Percentiles rank a stretch among this genome's conserved stretches.
Conservation (phyloP, 1,139 yeast species). For the Magnusiomyces suaveolens region DNA sequence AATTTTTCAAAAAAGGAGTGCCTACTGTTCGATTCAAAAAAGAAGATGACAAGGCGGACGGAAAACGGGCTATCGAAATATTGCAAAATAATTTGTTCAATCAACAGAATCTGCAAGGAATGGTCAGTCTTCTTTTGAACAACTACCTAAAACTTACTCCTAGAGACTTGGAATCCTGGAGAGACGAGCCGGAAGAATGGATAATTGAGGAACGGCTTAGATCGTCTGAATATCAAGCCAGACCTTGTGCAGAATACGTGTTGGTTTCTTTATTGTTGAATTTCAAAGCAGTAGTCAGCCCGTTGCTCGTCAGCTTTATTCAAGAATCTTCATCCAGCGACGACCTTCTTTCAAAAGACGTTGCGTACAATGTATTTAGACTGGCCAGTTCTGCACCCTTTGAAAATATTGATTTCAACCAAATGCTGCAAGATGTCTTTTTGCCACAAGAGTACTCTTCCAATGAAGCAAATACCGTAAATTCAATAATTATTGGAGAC, state of each 20-base stretch:
- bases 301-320: conserved; percentile 54
- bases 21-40: conserved; percentile 51
- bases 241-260: conserved; percentile 83
- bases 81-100: conserved; percentile 51
- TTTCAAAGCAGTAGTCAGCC: conserved; percentile 54
- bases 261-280: conserved; percentile 63
- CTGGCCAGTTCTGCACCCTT: conserved; percentile 59
- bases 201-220: conserved; percentile 67
- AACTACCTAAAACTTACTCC: conserved; percentile 69
- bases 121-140: conserved; percentile 57
- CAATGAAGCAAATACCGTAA: conserved; percentile 16
- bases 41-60: conserved; percentile 48
- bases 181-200: conserved; percentile 85
- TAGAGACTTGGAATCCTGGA: conserved; percentile 72
- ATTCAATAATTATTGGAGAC: conserved; percentile 9
- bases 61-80: conserved; percentile 45
- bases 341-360: conserved; percentile 61
- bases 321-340: conserved; percentile 41
- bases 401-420: conserved; percentile 56
- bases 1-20: conserved; percentile 58
- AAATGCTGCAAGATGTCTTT: conserved; percentile 47
- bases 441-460: conserved; percentile 52
- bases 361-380: conserved; percentile 74
- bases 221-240: conserved; percentile 74
- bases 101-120: conserved; percentile 42